Evolutionary conservation across 306 rosid genomes (phyloP), one percentile per base, ranked within the genome.

Genomic region (Quercus ilex): DNA sequence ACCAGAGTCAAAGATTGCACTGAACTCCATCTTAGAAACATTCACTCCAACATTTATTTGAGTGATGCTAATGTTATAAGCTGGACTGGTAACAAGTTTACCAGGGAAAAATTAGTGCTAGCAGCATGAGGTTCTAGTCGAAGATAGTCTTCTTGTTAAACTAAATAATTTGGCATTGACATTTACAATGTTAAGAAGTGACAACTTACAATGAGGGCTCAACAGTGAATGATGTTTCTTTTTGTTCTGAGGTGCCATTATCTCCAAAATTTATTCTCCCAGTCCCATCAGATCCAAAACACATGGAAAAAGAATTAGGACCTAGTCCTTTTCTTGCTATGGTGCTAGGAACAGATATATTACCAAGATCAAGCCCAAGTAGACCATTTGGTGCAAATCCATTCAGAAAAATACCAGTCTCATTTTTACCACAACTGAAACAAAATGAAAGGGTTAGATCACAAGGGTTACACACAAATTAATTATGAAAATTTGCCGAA

Each of bases 261-360:
- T 91, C 94, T 59, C 99, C 99, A 82, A 96, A 96, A 12, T 85
- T 83, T 81, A 96, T 93, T 86, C 98, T 90, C 78, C 99, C 99
- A 28, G 13, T 0, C 55, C 92, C 94, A 78, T 91, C 87, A 60
- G 5, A 1, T 64, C 93, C 93, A 74, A 96, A 96, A 85, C 99
- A 93, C 98, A 96, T 90, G 64, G 98, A 93, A 82, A 96, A 94
- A 3, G 97, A 91, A 87, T 94, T 82, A 35, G 90, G 80, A 57
- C 85, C 85, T 57, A 87, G 70, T 18, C 92, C 95, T 41, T 83
- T 58, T 20, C 71, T 82, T 21, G 99, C 97, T 83, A 92, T 86
- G 82, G 86, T 82, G 86, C 93, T 94, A 59, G 99, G 99, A 52
- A 94, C 88, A 17, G 99, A 91, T 77, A 82, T 8, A 57, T 73